These are phyloP conservation scores for Melanomma pulvis-pyrius DNA, from an alignment of 495 filamentous ascomycete species.

Conservation along the genomic window DNA sequence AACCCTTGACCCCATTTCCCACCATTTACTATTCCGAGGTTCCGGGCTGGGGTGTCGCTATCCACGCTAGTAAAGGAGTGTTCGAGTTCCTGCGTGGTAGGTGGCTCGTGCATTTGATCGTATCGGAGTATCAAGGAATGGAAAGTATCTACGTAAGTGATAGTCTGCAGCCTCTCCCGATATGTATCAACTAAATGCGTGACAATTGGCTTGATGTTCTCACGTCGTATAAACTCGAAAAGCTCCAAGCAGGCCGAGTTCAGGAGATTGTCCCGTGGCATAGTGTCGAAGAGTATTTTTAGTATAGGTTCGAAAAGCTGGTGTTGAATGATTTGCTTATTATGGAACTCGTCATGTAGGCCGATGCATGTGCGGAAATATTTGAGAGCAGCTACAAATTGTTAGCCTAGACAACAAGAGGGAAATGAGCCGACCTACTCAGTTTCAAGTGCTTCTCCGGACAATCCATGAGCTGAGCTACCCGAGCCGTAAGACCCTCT, in stretches of 20 bases:
- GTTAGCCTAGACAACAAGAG: slow-evolving; percentile 17
- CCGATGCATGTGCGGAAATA: slow-evolving; percentile 89
- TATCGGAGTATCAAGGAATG: slow-evolving; percentile 72
- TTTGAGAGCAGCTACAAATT: slow-evolving; percentile 74
- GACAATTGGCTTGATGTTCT: slow-evolving; percentile 80
- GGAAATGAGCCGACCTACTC: slow-evolving; percentile 55
- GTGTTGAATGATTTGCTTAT: slow-evolving; percentile 81
- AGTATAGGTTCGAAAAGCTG: slow-evolving; percentile 85
- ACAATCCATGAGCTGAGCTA: slow-evolving; percentile 79
- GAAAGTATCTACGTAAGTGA: slow-evolving; percentile 89
- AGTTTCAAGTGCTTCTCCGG: slow-evolving; percentile 94
- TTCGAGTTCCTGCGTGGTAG: slow-evolving; percentile 36
- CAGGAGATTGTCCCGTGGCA: slow-evolving; percentile 93
- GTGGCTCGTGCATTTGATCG: slow-evolving; percentile 61
- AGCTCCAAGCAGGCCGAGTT: slow-evolving; percentile 96
- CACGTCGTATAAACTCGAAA: slow-evolving; percentile 85
- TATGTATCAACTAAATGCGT: slow-evolving; percentile 87
- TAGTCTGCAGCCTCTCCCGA: slow-evolving; percentile 74
- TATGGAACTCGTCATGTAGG: slow-evolving; percentile 90
- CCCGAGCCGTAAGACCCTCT: slow-evolving; percentile 75
- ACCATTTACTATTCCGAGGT: slow-evolving; percentile 54
- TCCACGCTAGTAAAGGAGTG: slow-evolving; percentile 38
- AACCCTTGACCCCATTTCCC: slow-evolving; percentile 70
- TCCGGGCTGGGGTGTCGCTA: slow-evolving; percentile 34
- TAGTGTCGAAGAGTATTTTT: slow-evolving; percentile 82